Percentiles rank a stretch among this genome's conserved stretches.
phyloP scores from a whole-genome alignment of 768 basidiomycete species.

The Thelephora ganbajun region DNA sequence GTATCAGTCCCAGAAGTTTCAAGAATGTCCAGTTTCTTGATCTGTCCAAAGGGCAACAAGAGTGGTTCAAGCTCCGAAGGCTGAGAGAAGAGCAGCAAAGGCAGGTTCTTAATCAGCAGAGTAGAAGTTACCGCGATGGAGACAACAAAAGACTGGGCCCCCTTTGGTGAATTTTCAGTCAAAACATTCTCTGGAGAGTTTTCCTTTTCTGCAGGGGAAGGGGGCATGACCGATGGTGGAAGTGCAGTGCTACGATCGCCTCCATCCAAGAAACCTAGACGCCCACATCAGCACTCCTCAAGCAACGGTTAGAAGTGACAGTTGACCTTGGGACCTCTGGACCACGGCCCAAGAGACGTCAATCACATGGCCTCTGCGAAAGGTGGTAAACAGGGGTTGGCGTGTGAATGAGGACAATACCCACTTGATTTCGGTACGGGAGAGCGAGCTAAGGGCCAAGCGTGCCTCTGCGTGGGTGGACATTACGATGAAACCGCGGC shows the following conservation, averaged over 20 bases:
- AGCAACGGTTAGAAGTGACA: not conserved
- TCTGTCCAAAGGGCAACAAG: slow-evolving; percentile 55
- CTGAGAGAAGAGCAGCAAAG: slow-evolving; percentile 53
- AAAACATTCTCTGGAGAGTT: slow-evolving; percentile 1
- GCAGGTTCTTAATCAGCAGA: slow-evolving; percentile 51
- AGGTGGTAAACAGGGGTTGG: not conserved
- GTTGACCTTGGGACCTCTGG: slow-evolving; percentile 64
- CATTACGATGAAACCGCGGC: slow-evolving; percentile 80
- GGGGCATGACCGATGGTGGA: not conserved
- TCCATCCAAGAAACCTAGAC: slow-evolving; percentile 63
- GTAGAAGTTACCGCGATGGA: slow-evolving; percentile 9
- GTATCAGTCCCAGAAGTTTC: slow-evolving; percentile 19
- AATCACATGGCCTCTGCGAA: slow-evolving; percentile 50
- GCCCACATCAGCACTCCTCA: too few species aligned
- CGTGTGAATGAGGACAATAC: slow-evolving; percentile 4
- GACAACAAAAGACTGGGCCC: not conserved
- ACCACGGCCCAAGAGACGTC: slow-evolving; percentile 85
- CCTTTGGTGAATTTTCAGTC: not conserved
- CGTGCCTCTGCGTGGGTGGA: slow-evolving; percentile 58
- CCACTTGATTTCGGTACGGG: slow-evolving; percentile 59
- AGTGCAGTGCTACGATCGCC: slow-evolving; percentile 62
- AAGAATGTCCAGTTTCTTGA: slow-evolving; percentile 45
- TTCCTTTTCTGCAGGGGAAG: slow-evolving; percentile 1
- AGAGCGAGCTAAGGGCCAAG: slow-evolving; percentile 48
- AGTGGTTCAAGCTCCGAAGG: slow-evolving; percentile 57